Evolutionary conservation across 163 green algal genomes (phyloP), one percentile per base, ranked within the genome.

Genomic region (Prototheca cutis): DNA sequence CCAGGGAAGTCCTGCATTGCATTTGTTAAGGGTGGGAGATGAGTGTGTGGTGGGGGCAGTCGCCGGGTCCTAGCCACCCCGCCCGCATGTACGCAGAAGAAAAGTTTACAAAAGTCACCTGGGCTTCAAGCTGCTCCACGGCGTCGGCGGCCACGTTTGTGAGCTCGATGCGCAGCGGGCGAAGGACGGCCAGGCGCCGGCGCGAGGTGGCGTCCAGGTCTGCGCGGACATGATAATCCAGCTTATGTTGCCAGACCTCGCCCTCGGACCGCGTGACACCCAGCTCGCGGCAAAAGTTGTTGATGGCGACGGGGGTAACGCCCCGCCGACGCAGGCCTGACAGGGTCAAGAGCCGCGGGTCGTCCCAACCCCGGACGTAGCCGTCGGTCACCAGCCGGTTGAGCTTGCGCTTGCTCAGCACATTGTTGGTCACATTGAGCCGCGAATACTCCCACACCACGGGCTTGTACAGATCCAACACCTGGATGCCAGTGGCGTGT

Each of bases 341-440:
- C 23, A 93, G 76, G 17, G 90, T 96, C 55, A 96, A 78, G 62
- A 98, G 75, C 18, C 91, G 75, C 21, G 93, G 93, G 78, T 99
- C 93, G 62, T 98, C 91, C 93, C 93, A 99, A 27, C 93, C 93
- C 7, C 80, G 58, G n/a, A 99, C 93, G 54, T 81, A 69, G 21
- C 79, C 69, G 25, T 81, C 77, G 2, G 77, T 90, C 3, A 97
- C 91, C 29, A 99, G 80, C 59, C 71, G 79, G 66, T 95, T 93
- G 39, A 98, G 84, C 79, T 95, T 96, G 56, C 93, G 83, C 81
- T 99, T 99, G 74, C 75, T 90, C 63, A 98, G 78, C 24, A 99
- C 88, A 48, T 85, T 96, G 84, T 99, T 75, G 2, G 83, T 88
- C 56, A 95, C 80, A 68, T 88, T 91, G n/a, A 95, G 79, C 6